Conservation (phyloP, 2,329 filamentous ascomycete species). For the Truncatella angustata region DNA sequence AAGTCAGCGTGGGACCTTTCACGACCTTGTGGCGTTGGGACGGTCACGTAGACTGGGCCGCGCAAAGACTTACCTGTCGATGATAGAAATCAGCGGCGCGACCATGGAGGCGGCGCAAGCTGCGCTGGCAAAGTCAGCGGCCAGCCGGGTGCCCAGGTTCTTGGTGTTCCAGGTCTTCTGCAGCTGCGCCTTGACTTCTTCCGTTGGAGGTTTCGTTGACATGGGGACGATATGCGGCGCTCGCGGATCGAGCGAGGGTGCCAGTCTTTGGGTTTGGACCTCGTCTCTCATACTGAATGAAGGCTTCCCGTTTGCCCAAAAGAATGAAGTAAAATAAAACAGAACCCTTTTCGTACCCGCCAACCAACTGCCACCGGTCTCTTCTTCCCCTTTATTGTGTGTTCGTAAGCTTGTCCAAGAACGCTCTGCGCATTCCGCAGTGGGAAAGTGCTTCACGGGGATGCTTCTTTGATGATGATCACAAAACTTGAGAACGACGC, state of each 20-base stretch:
- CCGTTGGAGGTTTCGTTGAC: constrained; percentile 4
- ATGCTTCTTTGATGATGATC: constrained; percentile 6
- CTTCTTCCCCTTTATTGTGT: background rate
- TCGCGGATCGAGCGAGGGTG: constrained; percentile 4
- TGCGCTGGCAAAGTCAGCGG: constrained; percentile 67
- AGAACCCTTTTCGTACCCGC: background rate
- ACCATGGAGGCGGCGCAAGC: constrained; percentile 71
- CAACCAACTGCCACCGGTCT: background rate
- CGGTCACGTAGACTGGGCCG: background rate
- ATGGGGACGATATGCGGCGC: background rate
- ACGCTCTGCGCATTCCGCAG: background rate
- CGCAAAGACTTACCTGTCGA: constrained; percentile 65
- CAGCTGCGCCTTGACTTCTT: constrained; percentile 14
- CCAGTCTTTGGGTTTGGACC: background rate
- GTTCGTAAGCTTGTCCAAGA: background rate
- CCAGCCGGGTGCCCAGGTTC: constrained; percentile 65
- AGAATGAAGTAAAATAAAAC: too few species aligned
- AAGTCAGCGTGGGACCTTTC: constrained; percentile 4
- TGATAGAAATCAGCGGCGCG: constrained; percentile 81
- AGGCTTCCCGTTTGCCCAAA: too few species aligned
- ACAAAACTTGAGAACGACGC: constrained; percentile 6
- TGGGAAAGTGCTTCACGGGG: background rate
- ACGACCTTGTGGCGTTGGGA: too few species aligned
- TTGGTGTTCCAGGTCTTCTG: constrained; percentile 68
- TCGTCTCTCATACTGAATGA: background rate